Percentiles rank a stretch among this genome's conserved stretches.
phyloP scores from a whole-genome alignment of 345 rosid genomes.

The Zanthoxylum bungeanum region DNA sequence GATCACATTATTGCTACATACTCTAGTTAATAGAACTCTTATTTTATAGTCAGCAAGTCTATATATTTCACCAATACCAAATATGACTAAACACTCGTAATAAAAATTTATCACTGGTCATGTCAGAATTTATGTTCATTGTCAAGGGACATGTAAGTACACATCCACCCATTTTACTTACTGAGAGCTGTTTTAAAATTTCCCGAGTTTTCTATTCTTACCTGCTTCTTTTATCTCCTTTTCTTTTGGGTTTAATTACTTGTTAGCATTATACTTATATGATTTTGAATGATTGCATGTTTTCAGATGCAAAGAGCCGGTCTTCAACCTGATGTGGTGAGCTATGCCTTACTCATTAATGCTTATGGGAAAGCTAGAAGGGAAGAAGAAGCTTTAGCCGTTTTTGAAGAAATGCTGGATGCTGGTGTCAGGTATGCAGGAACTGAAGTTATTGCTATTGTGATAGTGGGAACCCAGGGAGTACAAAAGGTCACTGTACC shows the following conservation, averaged over 20 bases:
- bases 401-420: slow-evolving; percentile 96
- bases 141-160: not conserved
- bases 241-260: not conserved
- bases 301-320: slow-evolving; percentile 94
- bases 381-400: slow-evolving; percentile 95
- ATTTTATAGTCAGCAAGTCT: not conserved
- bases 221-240: not conserved
- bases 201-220: not conserved
- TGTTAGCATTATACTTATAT: slow-evolving; percentile 4
- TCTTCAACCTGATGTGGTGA: slow-evolving; percentile 80
- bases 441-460: not conserved
- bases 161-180: not conserved
- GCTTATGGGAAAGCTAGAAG: slow-evolving; percentile 96
- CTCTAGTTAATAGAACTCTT: not conserved
- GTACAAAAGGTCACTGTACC: not conserved
- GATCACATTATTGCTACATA: not conserved
- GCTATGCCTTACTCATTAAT: slow-evolving; percentile 86
- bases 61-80: not conserved
- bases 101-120: not conserved
- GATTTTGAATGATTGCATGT: slow-evolving; percentile 15
- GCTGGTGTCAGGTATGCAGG: slow-evolving; percentile 82
- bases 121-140: not conserved
- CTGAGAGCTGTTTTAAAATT: not conserved
- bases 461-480: not conserved
- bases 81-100: not conserved